phyloP scores from a whole-genome alignment of 345 rosid species.

The Hibiscus mutabilis region DNA sequence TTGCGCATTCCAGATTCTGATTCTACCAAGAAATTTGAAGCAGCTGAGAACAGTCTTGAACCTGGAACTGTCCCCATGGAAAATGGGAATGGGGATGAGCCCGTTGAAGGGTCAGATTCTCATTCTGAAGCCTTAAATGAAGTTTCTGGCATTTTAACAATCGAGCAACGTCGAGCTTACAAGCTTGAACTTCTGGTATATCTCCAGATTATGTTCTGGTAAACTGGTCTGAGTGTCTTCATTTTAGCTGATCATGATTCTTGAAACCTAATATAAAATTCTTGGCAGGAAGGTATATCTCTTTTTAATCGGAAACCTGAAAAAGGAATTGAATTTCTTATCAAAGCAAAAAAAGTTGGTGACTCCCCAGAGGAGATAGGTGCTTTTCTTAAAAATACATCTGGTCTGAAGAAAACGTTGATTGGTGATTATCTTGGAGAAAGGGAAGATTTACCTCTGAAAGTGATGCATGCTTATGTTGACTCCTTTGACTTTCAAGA shows the following conservation, averaged over 20 bases:
- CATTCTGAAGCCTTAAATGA: slow-evolving; percentile 76
- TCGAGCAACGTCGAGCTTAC: slow-evolving; percentile 98
- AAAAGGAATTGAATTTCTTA: slow-evolving; percentile 91
- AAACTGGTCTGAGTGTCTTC: background rate
- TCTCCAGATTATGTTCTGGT: slow-evolving; percentile 2
- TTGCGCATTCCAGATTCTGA: slow-evolving; percentile 81
- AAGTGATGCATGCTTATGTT: slow-evolving; percentile 97
- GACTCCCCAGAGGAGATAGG: slow-evolving; percentile 94
- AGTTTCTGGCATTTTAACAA: slow-evolving; percentile 70
- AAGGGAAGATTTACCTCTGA: slow-evolving; percentile 86
- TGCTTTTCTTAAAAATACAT: slow-evolving; percentile 77
- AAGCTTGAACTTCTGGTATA: slow-evolving; percentile 97
- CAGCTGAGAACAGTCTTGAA: slow-evolving; percentile 57
- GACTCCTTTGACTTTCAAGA: slow-evolving; percentile 87
- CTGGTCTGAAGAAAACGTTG: slow-evolving; percentile 82
- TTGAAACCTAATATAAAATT: slow-evolving; percentile 34
- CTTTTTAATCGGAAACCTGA: slow-evolving; percentile 94
- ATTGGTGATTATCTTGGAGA: slow-evolving; percentile 98
- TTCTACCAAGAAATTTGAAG: slow-evolving; percentile 56
- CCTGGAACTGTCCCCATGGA: slow-evolving; percentile 50
- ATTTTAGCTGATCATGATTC: slow-evolving; percentile 6
- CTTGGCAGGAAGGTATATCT: slow-evolving; percentile 99
- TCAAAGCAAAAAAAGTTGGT: slow-evolving; percentile 93
- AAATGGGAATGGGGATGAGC: slow-evolving; percentile 80
- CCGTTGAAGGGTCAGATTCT: slow-evolving; percentile 78